Percentiles rank a stretch among this genome's conserved stretches.
These are phyloP conservation scores for Lepidium didymum DNA, from an alignment of 345 rosid genomes.

Conservation along the genomic window DNA sequence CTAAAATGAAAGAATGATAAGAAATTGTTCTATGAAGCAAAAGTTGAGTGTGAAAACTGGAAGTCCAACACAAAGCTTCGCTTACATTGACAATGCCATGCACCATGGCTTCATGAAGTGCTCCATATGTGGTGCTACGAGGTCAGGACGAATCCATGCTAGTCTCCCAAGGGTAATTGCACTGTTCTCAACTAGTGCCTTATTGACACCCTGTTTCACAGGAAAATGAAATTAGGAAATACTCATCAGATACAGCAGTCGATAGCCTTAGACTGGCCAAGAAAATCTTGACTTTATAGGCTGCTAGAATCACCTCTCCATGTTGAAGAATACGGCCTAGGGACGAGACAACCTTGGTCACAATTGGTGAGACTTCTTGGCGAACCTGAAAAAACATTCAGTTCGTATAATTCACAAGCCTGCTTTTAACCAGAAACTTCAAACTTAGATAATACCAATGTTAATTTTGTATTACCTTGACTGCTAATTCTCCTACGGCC, in stretches of 20 bases:
- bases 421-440: slow-evolving; percentile 1
- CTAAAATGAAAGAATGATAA: slow-evolving; percentile 34
- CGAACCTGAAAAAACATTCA: slow-evolving; percentile 58
- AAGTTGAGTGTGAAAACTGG: not conserved
- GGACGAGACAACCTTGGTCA: slow-evolving; percentile 60
- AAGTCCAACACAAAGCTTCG: not conserved
- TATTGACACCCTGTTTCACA: slow-evolving; percentile 64
- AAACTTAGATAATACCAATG: not conserved
- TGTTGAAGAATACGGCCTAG: slow-evolving; percentile 76
- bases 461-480: slow-evolving; percentile 48
- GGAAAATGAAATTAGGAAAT: not conserved
- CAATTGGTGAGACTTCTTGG: slow-evolving; percentile 86
- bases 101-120: slow-evolving; percentile 99
- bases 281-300: not conserved
- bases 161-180: slow-evolving; percentile 98
- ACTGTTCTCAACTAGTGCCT: slow-evolving; percentile 85
- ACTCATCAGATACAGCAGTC: not conserved
- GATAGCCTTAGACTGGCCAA: not conserved
- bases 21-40: not conserved
- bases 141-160: slow-evolving; percentile 96
- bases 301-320: slow-evolving; percentile 46
- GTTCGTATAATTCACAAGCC: slow-evolving; percentile 2
- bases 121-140: slow-evolving; percentile 97
- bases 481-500: slow-evolving; percentile 97
- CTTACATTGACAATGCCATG: slow-evolving; percentile 81